phyloP scores from a whole-genome alignment of 345 rosid species.

The Arabis hirsuta region DNA sequence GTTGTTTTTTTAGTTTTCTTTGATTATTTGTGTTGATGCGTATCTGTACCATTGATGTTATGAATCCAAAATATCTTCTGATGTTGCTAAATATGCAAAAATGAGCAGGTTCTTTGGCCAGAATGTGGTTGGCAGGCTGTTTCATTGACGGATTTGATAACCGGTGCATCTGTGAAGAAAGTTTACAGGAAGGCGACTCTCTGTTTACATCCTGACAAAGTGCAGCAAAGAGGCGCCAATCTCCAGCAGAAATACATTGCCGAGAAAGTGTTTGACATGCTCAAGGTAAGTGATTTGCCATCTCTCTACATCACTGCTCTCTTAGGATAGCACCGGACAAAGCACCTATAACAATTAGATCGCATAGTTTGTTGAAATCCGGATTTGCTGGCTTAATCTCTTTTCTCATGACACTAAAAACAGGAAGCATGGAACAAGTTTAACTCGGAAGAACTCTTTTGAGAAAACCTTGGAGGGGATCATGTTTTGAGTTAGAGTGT shows the following conservation, averaged over 20 bases:
- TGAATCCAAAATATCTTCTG: slow-evolving; percentile 14
- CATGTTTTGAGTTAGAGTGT: neutral
- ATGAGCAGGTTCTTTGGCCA: slow-evolving; percentile 95
- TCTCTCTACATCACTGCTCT: neutral
- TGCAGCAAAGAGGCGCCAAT: slow-evolving; percentile 96
- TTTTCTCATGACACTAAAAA: slow-evolving; percentile 26
- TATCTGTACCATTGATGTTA: neutral
- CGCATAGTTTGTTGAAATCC: neutral
- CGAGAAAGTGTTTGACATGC: slow-evolving; percentile 96
- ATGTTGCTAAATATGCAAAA: neutral
- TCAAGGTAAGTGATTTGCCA: slow-evolving; percentile 63
- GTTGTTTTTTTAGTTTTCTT: slow-evolving; percentile 8
- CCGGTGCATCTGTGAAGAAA: slow-evolving; percentile 81
- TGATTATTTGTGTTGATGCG: neutral
- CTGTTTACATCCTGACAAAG: slow-evolving; percentile 99
- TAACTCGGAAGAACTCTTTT: slow-evolving; percentile 88
- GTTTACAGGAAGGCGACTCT: slow-evolving; percentile 87
- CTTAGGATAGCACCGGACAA: neutral
- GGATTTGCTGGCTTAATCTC: neutral
- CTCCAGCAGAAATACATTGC: slow-evolving; percentile 96
- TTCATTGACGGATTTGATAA: slow-evolving; percentile 88
- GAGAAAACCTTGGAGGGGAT: slow-evolving; percentile 24
- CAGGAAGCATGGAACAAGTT: slow-evolving; percentile 93
- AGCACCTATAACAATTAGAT: neutral
- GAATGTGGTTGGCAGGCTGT: slow-evolving; percentile 98